Percentiles rank a stretch among this genome's conserved stretches.
Evolutionary conservation across 2,329 filamentous ascomycete genomes (phyloP).

Genomic region (Clathrospora elynae): DNA sequence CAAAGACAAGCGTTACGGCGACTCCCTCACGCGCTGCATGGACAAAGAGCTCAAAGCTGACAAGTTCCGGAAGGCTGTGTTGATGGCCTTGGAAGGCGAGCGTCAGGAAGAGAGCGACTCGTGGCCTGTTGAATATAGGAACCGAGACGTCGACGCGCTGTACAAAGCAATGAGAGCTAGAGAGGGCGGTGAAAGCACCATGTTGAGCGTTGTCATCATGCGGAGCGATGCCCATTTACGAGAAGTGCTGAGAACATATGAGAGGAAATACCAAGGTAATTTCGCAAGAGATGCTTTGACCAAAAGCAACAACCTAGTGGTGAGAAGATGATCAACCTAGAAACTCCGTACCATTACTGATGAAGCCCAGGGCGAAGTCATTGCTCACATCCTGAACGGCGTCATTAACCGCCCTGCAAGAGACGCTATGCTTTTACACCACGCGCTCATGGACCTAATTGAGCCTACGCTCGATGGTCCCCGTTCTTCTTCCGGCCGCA

Average conservation of each 20-base stretch:
- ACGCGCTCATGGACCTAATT: slow-evolving; percentile 71
- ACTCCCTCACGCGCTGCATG: slow-evolving; percentile 84
- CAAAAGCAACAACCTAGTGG: slow-evolving; percentile 90
- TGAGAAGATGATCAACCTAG: too few relatives aligned
- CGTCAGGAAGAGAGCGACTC: slow-evolving; percentile 79
- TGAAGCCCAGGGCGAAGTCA: slow-evolving; percentile 92
- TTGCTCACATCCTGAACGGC: slow-evolving; percentile 94
- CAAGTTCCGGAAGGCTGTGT: slow-evolving; percentile 89
- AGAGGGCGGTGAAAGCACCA: slow-evolving; percentile 82
- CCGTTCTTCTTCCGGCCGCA: slow-evolving; percentile 21
- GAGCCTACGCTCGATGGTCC: slow-evolving; percentile 41
- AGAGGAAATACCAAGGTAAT: slow-evolving; percentile 73
- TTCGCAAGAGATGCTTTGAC: slow-evolving; percentile 86
- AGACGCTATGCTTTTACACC: slow-evolving; percentile 87
- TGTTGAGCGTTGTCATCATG: slow-evolving; percentile 82
- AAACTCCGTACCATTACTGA: too few relatives aligned
- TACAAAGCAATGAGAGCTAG: slow-evolving; percentile 70
- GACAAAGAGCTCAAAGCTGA: slow-evolving; percentile 90
- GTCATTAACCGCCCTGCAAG: slow-evolving; percentile 94
- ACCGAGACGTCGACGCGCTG: slow-evolving; percentile 73
- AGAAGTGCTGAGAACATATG: slow-evolving; percentile 79
- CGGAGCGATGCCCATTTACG: slow-evolving; percentile 81
- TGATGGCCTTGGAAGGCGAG: slow-evolving; percentile 80
- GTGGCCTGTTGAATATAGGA: slow-evolving; percentile 61
- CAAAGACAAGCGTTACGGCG: slow-evolving; percentile 86